Evolutionary conservation across 2,329 filamentous ascomycete genomes (phyloP).

Genomic region (Lasiodiplodia citricola): DNA sequence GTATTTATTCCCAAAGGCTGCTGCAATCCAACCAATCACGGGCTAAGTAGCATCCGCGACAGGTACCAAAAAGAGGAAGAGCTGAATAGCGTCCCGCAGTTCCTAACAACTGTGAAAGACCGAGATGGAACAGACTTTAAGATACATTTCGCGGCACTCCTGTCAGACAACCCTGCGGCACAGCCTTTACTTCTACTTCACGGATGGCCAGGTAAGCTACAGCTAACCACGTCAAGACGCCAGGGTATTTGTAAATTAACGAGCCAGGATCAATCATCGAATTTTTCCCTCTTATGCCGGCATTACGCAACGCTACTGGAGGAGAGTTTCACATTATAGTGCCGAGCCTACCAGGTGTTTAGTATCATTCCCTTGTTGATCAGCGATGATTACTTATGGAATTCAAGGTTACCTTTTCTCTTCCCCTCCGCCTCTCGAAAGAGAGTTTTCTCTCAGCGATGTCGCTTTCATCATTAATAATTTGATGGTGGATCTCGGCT

Average conservation of each 20-base stretch:
- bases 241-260: neutral
- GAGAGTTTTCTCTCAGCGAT: slow-evolving; percentile 49
- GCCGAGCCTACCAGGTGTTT: neutral
- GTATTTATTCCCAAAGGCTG: slow-evolving; percentile 29
- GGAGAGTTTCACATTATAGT: neutral
- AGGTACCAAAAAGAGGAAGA: neutral
- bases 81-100: neutral
- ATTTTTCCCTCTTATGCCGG: neutral
- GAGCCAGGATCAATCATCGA: neutral
- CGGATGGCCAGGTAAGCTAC: slow-evolving; percentile 55
- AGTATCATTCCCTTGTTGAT: neutral
- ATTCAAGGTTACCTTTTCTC: neutral
- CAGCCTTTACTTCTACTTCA: slow-evolving; percentile 60
- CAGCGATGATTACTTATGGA: neutral
- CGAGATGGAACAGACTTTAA: slow-evolving; percentile 42
- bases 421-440: slow-evolving; percentile 46
- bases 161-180: slow-evolving; percentile 59
- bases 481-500: slow-evolving; percentile 62
- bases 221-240: neutral
- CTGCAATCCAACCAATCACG: too few relatives aligned
- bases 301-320: neutral
- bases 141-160: slow-evolving; percentile 62
- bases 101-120: slow-evolving; percentile 46
- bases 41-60: neutral
- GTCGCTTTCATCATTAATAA: slow-evolving; percentile 55